phyloP scores from a whole-genome alignment of 345 rosid genomes.

The Pugionium cornutum region DNA sequence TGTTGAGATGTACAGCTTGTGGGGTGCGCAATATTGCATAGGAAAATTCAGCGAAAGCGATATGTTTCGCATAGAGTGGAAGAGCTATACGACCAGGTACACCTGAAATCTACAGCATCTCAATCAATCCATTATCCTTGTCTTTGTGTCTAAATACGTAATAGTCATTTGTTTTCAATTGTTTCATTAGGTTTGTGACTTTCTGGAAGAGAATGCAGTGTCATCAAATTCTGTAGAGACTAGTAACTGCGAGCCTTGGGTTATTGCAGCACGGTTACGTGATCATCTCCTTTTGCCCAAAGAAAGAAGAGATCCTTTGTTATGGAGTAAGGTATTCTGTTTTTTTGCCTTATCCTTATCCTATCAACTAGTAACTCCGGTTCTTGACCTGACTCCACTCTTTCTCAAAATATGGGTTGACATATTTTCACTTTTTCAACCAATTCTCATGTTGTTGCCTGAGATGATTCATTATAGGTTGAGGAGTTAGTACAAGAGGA shows the following conservation, averaged over 20 bases:
- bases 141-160: neutral
- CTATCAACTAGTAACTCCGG: neutral
- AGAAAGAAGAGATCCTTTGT: slow-evolving; percentile 76
- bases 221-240: slow-evolving; percentile 44
- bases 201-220: slow-evolving; percentile 86
- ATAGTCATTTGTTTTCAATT: neutral
- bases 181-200: slow-evolving; percentile 68
- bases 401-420: neutral
- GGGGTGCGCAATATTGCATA: slow-evolving; percentile 44
- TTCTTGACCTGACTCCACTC: neutral
- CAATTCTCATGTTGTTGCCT: neutral
- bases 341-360: neutral
- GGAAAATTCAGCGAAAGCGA: slow-evolving; percentile 50
- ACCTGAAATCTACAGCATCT: neutral
- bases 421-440: no score
- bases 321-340: slow-evolving; percentile 76
- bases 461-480: slow-evolving; percentile 50
- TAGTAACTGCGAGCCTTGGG: slow-evolving; percentile 72
- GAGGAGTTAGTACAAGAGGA: slow-evolving; percentile 86
- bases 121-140: neutral
- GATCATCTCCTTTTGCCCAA: slow-evolving; percentile 82
- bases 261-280: slow-evolving; percentile 77
- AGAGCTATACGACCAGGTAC: slow-evolving; percentile 75
- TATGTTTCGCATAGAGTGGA: slow-evolving; percentile 59
- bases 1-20: slow-evolving; percentile 67